These are phyloP conservation scores for Parietichytrium sp. DNA, from an alignment of 108 stramenopile genomes.

Conservation along the genomic window DNA sequence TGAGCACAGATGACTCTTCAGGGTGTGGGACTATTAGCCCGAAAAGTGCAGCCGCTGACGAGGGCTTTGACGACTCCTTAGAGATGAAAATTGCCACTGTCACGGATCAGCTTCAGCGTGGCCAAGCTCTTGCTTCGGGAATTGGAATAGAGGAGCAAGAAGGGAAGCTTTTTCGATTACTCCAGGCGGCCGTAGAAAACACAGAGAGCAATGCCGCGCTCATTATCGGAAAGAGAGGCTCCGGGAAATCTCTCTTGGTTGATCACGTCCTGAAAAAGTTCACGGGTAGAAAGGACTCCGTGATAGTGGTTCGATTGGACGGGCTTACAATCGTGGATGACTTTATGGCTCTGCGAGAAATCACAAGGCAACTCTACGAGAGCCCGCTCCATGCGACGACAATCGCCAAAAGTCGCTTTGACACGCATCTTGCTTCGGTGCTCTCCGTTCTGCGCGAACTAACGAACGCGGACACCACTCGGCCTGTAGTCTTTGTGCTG, in stretches of 20 bases:
- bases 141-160: neutral
- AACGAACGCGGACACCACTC: neutral
- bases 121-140: neutral
- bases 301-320: neutral
- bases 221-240: neutral
- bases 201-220: neutral
- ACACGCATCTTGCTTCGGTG: slow-evolving; percentile 17
- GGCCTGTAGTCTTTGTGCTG: slow-evolving; percentile 38
- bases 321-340: neutral
- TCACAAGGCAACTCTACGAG: neutral
- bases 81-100: neutral
- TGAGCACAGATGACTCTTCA: no score
- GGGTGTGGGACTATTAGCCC: no score
- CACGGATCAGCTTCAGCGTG: neutral
- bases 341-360: neutral
- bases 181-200: slow-evolving; percentile 28
- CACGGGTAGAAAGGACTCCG: neutral
- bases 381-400: neutral
- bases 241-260: slow-evolving; percentile 5
- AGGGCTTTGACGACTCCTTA: neutral
- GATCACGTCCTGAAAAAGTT: slow-evolving; percentile 1
- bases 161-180: neutral
- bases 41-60: neutral
- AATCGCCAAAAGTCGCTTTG: neutral
- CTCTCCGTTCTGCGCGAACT: slow-evolving; percentile 18